These are phyloP conservation scores for Camellia lanceoleosa DNA, from an alignment of 148 eudicot species.

Conservation along the genomic window DNA sequence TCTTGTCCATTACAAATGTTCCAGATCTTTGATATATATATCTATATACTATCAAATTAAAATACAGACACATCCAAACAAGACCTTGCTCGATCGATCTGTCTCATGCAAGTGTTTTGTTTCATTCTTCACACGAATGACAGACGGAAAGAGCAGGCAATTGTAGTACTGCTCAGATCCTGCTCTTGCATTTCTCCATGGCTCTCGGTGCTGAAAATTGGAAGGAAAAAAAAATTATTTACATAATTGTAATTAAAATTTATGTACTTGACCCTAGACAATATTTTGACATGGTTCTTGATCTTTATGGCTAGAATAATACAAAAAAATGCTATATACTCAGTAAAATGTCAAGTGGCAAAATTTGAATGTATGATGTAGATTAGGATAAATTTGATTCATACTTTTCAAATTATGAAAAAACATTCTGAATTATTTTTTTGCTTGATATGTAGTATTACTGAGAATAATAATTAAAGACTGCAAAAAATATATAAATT, in stretches of 20 bases:
- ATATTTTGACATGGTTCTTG: too few relatives aligned
- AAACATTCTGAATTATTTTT: too few relatives aligned
- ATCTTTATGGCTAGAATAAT: neutral
- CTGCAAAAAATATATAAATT: neutral
- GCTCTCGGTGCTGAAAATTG: conserved; percentile 59
- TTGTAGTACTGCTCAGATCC: conserved; percentile 26
- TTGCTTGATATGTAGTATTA: too few relatives aligned
- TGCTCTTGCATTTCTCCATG: conserved; percentile 73
- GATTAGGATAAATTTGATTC: too few relatives aligned
- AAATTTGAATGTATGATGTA: too few relatives aligned
- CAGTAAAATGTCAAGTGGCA: too few relatives aligned
- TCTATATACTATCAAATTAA: conserved; percentile 20
- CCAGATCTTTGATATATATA: conserved; percentile 20
- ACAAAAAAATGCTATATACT: neutral
- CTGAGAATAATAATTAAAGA: too few relatives aligned
- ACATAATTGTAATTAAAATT: neutral
- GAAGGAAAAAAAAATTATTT: neutral
- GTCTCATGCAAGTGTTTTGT: neutral
- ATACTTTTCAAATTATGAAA: too few relatives aligned
- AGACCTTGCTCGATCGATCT: neutral
- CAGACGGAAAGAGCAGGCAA: neutral
- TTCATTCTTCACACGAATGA: too few relatives aligned
- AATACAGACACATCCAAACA: conserved; percentile 20
- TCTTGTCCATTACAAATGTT: conserved; percentile 34
- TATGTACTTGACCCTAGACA: too few relatives aligned